Evolutionary conservation across 352 stramenopile species (phyloP).

Genomic region (Pythium monospermum): DNA sequence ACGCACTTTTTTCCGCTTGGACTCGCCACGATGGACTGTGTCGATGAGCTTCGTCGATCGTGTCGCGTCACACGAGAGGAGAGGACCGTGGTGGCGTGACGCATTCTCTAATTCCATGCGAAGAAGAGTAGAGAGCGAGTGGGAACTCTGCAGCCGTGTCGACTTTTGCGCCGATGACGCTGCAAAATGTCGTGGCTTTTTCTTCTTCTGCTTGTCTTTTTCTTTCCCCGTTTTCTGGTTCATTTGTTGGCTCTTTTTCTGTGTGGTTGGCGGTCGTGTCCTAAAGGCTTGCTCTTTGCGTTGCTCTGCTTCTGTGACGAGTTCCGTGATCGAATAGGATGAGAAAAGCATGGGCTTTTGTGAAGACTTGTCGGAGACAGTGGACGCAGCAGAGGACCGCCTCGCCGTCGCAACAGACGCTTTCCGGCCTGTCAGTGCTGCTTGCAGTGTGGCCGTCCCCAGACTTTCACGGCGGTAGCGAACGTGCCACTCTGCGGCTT

Average conservation of each 20-base stretch:
- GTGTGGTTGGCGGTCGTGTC: background rate
- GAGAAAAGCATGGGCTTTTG: background rate
- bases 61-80: conserved; percentile 1
- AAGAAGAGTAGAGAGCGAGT: conserved; percentile 21
- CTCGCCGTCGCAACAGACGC: background rate
- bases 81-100: background rate
- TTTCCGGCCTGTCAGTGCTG: conserved; percentile 7
- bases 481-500: conserved; percentile 46
- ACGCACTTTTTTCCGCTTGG: conserved; percentile 60
- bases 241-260: conserved; percentile 3
- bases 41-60: conserved; percentile 37
- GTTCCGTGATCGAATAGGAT: conserved; percentile 14
- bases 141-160: conserved; percentile 6
- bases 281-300: conserved; percentile 16
- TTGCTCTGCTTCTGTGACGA: conserved; percentile 31
- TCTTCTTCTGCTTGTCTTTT: conserved; percentile 1
- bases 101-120: conserved; percentile 11
- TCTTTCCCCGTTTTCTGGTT: background rate
- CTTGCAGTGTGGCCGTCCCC: conserved; percentile 16
- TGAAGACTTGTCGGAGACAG: background rate
- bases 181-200: background rate
- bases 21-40: conserved; percentile 35
- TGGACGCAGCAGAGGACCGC: conserved; percentile 4
- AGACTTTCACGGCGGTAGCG: conserved; percentile 33
- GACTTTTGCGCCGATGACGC: conserved; percentile 4